phyloP scores from a whole-genome alignment of 2,329 filamentous ascomycete species.

The Fonsecaea erecta region DNA sequence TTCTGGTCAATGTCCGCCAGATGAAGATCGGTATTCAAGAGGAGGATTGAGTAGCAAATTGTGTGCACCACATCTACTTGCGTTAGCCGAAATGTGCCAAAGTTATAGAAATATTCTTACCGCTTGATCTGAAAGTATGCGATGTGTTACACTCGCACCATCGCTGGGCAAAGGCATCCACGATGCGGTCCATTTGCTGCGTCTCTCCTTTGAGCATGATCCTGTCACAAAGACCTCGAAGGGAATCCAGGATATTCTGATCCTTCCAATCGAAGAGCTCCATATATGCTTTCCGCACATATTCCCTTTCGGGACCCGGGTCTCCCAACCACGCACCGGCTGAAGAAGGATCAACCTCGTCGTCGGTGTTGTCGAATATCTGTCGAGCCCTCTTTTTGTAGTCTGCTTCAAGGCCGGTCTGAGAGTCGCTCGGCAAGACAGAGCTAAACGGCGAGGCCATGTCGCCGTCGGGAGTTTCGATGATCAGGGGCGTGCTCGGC shows the following conservation, averaged over 20 bases:
- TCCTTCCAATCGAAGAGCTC: slow-evolving; percentile 84
- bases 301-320: slow-evolving; percentile 56
- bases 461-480: slow-evolving; percentile 40
- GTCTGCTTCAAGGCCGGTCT: neutral
- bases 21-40: slow-evolving; percentile 95
- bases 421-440: slow-evolving; percentile 16
- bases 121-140: slow-evolving; percentile 87
- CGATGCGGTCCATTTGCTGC: slow-evolving; percentile 92
- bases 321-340: slow-evolving; percentile 90
- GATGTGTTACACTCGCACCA: slow-evolving; percentile 94
- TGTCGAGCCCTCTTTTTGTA: slow-evolving; percentile 70
- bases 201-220: slow-evolving; percentile 88
- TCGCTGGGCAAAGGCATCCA: slow-evolving; percentile 83
- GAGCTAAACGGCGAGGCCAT: slow-evolving; percentile 18
- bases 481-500: slow-evolving; percentile 47
- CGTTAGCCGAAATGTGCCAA: slow-evolving; percentile 3
- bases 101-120: slow-evolving; percentile 56
- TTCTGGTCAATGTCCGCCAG: slow-evolving; percentile 93
- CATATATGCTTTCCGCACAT: slow-evolving; percentile 80
- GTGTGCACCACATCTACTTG: slow-evolving; percentile 86
- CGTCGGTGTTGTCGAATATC: slow-evolving; percentile 84
- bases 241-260: slow-evolving; percentile 75
- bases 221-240: slow-evolving; percentile 80
- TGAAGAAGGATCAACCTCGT: slow-evolving; percentile 76
- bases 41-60: slow-evolving; percentile 92